These are phyloP conservation scores for Catenaria anguillulae DNA, from an alignment of 371 early-diverging fungal genomes.

Conservation along the genomic window DNA sequence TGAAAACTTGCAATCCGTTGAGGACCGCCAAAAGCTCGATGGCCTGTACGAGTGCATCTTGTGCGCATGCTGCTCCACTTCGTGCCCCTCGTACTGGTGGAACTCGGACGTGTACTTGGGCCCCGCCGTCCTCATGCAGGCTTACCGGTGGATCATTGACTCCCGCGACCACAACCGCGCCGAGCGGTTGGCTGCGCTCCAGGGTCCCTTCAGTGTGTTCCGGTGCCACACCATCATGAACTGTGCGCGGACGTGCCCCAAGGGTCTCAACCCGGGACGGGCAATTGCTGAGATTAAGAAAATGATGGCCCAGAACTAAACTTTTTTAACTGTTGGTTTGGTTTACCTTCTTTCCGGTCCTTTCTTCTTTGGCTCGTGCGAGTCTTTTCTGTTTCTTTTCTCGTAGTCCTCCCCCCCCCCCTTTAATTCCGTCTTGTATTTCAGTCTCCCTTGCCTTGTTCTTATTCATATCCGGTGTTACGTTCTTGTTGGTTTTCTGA, in stretches of 20 bases:
- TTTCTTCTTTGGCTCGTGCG: too few species aligned
- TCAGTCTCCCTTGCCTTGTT: too few species aligned
- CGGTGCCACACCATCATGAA: conserved; percentile 98
- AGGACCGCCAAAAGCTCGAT: conserved; percentile 24
- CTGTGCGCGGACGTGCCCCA: conserved; percentile 91
- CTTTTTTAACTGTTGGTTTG: too few species aligned
- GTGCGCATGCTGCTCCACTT: conserved; percentile 93
- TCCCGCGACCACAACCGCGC: conserved; percentile 81
- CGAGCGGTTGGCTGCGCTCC: conserved; percentile 75
- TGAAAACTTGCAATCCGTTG: conserved; percentile 25
- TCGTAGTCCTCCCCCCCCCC: too few species aligned
- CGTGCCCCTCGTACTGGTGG: conserved; percentile 96
- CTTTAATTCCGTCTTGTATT: too few species aligned
- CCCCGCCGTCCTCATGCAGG: conserved; percentile 90
- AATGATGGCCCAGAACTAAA: conserved; percentile 68
- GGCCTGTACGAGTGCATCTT: conserved; percentile 95
- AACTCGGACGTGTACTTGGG: conserved; percentile 80
- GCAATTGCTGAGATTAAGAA: conserved; percentile 94
- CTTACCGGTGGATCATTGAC: conserved; percentile 96
- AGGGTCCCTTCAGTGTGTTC: conserved; percentile 89
- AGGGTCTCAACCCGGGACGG: conserved; percentile 86
- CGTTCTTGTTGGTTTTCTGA: too few species aligned
- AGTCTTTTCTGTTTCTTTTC: too few species aligned
- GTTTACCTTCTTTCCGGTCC: too few species aligned
- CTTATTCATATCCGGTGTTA: too few species aligned